Conservation (phyloP, 768 basidiomycete species). For the Collybia mongolica region DNA sequence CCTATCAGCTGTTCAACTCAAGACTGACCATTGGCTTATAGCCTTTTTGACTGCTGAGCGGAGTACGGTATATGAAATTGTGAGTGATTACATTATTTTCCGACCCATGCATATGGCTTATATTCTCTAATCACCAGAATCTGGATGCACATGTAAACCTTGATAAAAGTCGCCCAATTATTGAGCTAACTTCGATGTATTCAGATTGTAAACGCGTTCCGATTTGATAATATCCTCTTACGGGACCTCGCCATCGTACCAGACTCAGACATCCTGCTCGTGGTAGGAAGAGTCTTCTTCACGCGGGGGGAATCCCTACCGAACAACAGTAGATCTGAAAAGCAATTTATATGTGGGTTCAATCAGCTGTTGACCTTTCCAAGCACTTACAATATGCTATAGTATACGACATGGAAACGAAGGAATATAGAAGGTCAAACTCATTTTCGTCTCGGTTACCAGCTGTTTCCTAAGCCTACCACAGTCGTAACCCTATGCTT, state of each 20-base stretch:
- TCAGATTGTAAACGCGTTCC: background rate
- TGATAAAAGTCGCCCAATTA: too few relatives aligned
- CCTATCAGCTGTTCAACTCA: background rate
- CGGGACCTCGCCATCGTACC: constrained; percentile 1
- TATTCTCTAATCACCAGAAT: background rate
- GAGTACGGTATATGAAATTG: constrained; percentile 10
- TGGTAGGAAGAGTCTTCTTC: background rate
- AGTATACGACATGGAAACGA: background rate
- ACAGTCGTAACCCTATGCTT: background rate
- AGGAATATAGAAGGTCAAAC: background rate
- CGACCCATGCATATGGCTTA: background rate
- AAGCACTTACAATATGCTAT: background rate
- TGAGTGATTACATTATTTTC: background rate
- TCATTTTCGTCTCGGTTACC: background rate
- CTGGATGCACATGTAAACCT: constrained; percentile 6
- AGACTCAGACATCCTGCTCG: background rate
- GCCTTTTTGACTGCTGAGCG: constrained; percentile 11
- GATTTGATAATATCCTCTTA: background rate
- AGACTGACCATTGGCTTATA: background rate
- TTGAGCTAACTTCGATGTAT: too few relatives aligned
- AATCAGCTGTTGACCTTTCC: background rate
- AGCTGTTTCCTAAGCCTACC: background rate
- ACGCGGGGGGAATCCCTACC: background rate
- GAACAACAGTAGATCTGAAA: background rate
- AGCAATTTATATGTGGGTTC: constrained; percentile 1